Base-by-base conservation (phyloP, 176 grass and related monocot genomes). In the Thinopyrum elongatum region DNA sequence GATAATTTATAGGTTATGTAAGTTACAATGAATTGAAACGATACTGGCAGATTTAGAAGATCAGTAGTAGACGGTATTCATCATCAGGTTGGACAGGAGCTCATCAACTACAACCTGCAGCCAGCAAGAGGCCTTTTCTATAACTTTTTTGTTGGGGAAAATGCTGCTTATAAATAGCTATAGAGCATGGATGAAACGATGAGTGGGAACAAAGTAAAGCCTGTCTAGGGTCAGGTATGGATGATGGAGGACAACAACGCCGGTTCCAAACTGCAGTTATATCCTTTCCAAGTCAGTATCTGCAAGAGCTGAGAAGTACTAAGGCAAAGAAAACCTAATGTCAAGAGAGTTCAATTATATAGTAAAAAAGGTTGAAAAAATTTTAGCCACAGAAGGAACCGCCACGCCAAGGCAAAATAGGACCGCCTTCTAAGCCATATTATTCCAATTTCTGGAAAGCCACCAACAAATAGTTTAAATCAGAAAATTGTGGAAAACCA, bases 181-280 rank as follows among this genome's bases (percentile, higher is more conserved):
- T 34, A 71, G 69, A 49, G 11, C 22, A 85, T 38, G n/a, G 11
- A 28, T n/a, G 13, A 57, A 41, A 34, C 28, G 25, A 47, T 58
- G 26, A 62, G 71, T 27, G 1, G 35, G 34, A 31, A 15, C 47
- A 74, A 74, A 36, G 53, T 15, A 88, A 88, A 83, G 80, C 64
- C 36, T 83, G 64, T 74, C 14, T 72, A 47, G 21, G 61, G 26
- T 15, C 35, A 71, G 41, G 12, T 74, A 47, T 55, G 51, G 51
- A 19, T 55, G 51, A 6, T 5, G 51, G 16, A 55, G 17, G 23
- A 74, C 23, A 80, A 21, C 61, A 65, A 14, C 2, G 7, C 75
- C 9, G 17, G 25, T 21, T 44, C 62, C 26, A 44, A 49, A n/a
- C 7, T 66, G 39, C 10, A 66, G 46, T 67, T 47, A 35, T 28